phyloP scores from a whole-genome alignment of 2,329 filamentous ascomycete species.

The Trichoderma simmonsii region DNA sequence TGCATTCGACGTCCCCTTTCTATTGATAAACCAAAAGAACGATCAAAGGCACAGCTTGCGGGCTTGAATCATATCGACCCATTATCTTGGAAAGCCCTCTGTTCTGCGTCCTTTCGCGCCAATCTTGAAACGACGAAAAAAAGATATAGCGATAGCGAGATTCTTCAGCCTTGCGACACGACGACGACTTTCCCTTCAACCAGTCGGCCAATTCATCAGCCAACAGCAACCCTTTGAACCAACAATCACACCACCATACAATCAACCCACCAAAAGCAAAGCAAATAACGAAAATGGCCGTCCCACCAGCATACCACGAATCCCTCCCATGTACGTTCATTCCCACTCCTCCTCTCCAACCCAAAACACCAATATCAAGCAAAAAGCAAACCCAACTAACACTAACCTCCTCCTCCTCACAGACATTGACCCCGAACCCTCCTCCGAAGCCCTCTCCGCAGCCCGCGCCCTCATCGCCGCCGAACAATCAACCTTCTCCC shows the following conservation, averaged over 20 bases:
- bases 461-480: conserved; percentile 67
- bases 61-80: not conserved
- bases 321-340: conserved; percentile 63
- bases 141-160: not conserved
- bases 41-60: not conserved
- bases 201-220: not conserved
- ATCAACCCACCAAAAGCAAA: not conserved
- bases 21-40: not conserved
- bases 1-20: not conserved
- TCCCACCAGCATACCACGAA: conserved; percentile 58
- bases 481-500: conserved; percentile 54
- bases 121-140: not conserved
- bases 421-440: conserved; percentile 81
- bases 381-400: not conserved
- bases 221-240: not conserved
- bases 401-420: conserved; percentile 17
- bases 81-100: not conserved
- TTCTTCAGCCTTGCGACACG: conserved; percentile 1
- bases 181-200: not conserved
- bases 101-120: not conserved
- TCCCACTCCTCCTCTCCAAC: conserved; percentile 8
- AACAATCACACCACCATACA: not conserved
- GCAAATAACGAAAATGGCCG: conserved; percentile 16
- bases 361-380: conserved; percentile 7
- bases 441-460: conserved; percentile 57